Evolutionary conservation across 2,329 filamentous ascomycete genomes (phyloP), one percentile per base, ranked within the genome.

Genomic region (Tolypocladium ovalisporum): DNA sequence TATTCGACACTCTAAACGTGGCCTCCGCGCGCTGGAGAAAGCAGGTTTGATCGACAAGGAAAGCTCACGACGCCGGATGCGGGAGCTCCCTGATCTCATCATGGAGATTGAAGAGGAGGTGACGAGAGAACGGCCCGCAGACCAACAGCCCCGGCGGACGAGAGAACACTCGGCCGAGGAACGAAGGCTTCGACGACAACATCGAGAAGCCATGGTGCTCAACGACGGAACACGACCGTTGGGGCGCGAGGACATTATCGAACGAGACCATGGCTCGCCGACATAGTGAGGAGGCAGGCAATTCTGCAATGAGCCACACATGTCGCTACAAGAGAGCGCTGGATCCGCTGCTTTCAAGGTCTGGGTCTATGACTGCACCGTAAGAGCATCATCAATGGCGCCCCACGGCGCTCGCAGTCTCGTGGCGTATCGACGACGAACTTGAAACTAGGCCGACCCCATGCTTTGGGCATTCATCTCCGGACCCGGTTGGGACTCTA

Each of bases 131-230:
- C 63, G 63, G 36, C 54, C 61, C 10, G 56, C 61, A 3, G 70
- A 70, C 35, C 63, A 61, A 40, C 68, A 68, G 27, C 58, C 63
- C 7, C 64, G 70, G 36, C 65, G 73, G 39, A 67, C 70, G 2
- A 64, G 77, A 59, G 80, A 83, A 58, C 80, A 83, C 67, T 84
- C 77, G 59, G 76, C 73, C 8, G 85, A 85, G 67, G 89, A 93
- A 69, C 85, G 89, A 65, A 82, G 87, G 56, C 76, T 92, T 59
- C 78, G 90, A 59, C 81, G 91, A 62, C 81, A 89, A 54, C 82
- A 93, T 66, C 81, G 91, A 62, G 90, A 96, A 74, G 91, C 90
- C 5, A 92, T 97, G 82, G 91, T 97, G 24, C 76, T 96, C 57
- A 93, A 91, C 65, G 90, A 96, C 66, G 89, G 89, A n/a, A 89